Percentiles rank a stretch among this genome's conserved stretches.
These are phyloP conservation scores for Dryas integrifolia DNA, from an alignment of 331 rosid genomes.

Conservation along the genomic window DNA sequence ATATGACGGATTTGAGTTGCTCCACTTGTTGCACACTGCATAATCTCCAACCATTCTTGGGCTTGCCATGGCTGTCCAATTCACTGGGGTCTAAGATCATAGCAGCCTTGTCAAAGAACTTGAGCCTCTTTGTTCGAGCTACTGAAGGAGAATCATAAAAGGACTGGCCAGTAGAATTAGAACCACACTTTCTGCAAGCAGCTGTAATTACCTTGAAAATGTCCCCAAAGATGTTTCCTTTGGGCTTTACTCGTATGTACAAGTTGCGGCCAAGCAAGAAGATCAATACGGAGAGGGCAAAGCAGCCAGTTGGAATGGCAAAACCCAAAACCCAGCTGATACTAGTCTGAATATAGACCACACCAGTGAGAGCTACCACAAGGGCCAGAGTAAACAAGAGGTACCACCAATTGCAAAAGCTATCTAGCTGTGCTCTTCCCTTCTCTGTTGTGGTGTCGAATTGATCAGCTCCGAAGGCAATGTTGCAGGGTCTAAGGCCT, in stretches of 20 bases:
- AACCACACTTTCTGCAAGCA: conserved; percentile 22
- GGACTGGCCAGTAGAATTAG: conserved; percentile 16
- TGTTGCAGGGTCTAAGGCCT: conserved; percentile 55
- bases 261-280: conserved; percentile 31
- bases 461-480: conserved; percentile 70
- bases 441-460: conserved; percentile 41
- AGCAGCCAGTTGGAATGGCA: conserved; percentile 44
- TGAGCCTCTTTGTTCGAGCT: conserved; percentile 35
- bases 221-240: conserved; percentile 41
- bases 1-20: conserved; percentile 43
- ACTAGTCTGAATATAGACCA: conserved; percentile 45
- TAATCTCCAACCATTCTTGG: conserved; percentile 37
- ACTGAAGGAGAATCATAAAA: conserved; percentile 32
- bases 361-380: conserved; percentile 41
- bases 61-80: conserved; percentile 29
- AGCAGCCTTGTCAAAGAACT: conserved; percentile 46
- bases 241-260: conserved; percentile 33
- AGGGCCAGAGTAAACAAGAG: conserved; percentile 42
- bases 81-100: conserved; percentile 35
- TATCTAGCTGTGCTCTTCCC: conserved; percentile 53
- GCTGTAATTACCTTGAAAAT: conserved; percentile 37
- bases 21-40: conserved; percentile 55
- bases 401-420: conserved; percentile 64
- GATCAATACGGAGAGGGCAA: conserved; percentile 34
- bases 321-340: conserved; percentile 53